Evolutionary conservation across 371 early-diverging fungal species (phyloP).

Genomic region (Thermomucor indicae-seudaticae): DNA sequence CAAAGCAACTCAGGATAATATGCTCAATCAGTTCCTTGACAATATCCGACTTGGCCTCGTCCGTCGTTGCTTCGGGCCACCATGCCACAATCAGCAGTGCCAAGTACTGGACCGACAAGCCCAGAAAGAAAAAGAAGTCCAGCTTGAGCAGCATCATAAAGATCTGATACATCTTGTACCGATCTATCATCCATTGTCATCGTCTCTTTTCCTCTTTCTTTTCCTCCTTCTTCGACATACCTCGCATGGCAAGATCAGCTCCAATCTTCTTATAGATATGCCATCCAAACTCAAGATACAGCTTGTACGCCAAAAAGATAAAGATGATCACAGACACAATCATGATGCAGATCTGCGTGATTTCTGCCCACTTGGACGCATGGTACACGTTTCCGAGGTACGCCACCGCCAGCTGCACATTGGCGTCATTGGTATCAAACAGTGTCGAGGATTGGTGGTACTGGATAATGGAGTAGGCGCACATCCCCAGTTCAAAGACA

Average conservation of each 20-base stretch:
- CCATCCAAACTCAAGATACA: slow-evolving; percentile 64
- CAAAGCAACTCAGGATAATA: slow-evolving; percentile 73
- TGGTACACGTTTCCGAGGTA: slow-evolving; percentile 27
- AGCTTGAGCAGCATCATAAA: slow-evolving; percentile 86
- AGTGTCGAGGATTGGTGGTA: slow-evolving; percentile 41
- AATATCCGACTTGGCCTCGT: slow-evolving; percentile 56
- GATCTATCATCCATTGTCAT: slow-evolving; percentile 33
- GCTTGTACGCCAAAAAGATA: slow-evolving; percentile 39
- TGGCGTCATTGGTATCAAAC: slow-evolving; percentile 24
- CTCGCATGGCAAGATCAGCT: slow-evolving; percentile 81
- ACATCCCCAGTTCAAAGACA: slow-evolving; percentile 45
- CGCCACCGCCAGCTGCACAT: slow-evolving; percentile 13
- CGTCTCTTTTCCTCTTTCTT: background rate
- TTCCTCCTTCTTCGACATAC: slow-evolving; percentile 34
- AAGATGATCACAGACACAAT: slow-evolving; percentile 25
- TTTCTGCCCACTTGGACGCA: slow-evolving; percentile 44
- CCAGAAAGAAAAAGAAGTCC: slow-evolving; percentile 84
- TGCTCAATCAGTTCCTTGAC: slow-evolving; percentile 44
- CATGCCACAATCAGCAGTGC: slow-evolving; percentile 61
- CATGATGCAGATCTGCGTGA: slow-evolving; percentile 41
- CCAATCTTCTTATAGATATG: slow-evolving; percentile 93
- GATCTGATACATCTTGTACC: slow-evolving; percentile 82
- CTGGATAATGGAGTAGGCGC: slow-evolving; percentile 41
- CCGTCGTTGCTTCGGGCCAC: slow-evolving; percentile 31
- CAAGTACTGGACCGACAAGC: slow-evolving; percentile 85